Base-by-base conservation (phyloP, 352 stramenopile species). In the Phytophthora europaea region DNA sequence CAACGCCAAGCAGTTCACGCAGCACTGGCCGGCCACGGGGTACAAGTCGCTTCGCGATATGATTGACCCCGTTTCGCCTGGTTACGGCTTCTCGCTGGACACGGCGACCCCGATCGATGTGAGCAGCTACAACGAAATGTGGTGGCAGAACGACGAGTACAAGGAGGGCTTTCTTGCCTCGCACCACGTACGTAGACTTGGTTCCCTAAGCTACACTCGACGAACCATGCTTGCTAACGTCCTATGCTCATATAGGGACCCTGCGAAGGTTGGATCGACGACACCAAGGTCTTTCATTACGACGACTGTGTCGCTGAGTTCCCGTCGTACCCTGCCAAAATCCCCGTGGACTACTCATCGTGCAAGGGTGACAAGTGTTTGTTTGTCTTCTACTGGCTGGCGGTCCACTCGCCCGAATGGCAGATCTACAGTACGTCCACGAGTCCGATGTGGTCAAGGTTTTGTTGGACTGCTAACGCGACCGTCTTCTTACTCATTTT, bases 331-430 rank as follows among this genome's bases (percentile, higher is more conserved):
- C 81, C 83, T 1, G 85, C 81, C 18, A 68, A 72, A 18, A 82
- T 92, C n/a, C 81, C 73, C 0, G 73, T 87, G 26, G 76, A 85
- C 68, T 92, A 76, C 76, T 80, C 64, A 3, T 36, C 67, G 31
- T 92, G 83, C 75, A 78, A 78, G 48, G 79, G 82, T 18, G 79
- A 72, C 26, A 70, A 75, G 22, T 92, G 84, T 33, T 59, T 67
- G 8, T 67, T 92, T 28, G 67, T 65, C 15, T 90, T 91, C 72
- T 87, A 88, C 78, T 89, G 82, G 77, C 47, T 84, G 33, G 80
- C 80, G 15, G 48, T 84, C 23, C 74, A 87, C 73, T 66, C 70
- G 59, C 45, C 67, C 0, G 13, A 78, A 16, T 87, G 77, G 80
- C 80, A 87, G 56, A 68, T 87, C 36, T 87, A 87, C 63, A 80